Percentiles rank a stretch among this genome's conserved stretches.
phyloP scores from a whole-genome alignment of 345 rosid genomes.

The Erysimum cheiranthoides region DNA sequence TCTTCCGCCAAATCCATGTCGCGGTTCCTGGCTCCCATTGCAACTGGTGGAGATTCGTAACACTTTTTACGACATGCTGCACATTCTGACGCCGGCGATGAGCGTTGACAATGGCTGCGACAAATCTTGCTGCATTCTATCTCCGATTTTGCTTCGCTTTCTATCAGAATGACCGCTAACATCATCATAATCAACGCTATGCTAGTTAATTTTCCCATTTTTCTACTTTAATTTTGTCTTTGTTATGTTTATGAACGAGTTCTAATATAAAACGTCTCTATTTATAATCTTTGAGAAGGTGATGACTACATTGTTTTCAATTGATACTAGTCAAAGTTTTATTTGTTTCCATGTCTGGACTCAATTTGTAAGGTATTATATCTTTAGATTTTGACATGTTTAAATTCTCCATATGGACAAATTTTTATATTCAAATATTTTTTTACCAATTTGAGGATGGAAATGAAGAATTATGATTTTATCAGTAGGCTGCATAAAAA shows the following conservation, averaged over 20 bases:
- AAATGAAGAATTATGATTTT: background rate
- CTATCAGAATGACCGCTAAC: conserved; percentile 13
- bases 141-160: conserved; percentile 33
- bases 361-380: background rate
- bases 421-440: background rate
- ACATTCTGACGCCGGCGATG: conserved; percentile 31
- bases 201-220: conserved; percentile 22
- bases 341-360: background rate
- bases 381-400: background rate
- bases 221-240: background rate
- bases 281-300: background rate
- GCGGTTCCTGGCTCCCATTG: background rate
- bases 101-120: conserved; percentile 6
- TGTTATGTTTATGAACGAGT: conserved; percentile 9
- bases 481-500: background rate
- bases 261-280: conserved; percentile 1
- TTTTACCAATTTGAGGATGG: background rate
- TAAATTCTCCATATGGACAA: background rate
- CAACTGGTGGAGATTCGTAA: conserved; percentile 23
- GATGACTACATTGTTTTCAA: conserved; percentile 6
- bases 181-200: conserved; percentile 25
- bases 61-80: conserved; percentile 28
- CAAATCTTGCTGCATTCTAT: conserved; percentile 29
- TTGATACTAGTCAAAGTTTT: conserved; percentile 6
- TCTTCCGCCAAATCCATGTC: background rate